Base-by-base conservation (phyloP, 371 early-diverging fungal genomes). In the Basidiobolus meristosporus region DNA sequence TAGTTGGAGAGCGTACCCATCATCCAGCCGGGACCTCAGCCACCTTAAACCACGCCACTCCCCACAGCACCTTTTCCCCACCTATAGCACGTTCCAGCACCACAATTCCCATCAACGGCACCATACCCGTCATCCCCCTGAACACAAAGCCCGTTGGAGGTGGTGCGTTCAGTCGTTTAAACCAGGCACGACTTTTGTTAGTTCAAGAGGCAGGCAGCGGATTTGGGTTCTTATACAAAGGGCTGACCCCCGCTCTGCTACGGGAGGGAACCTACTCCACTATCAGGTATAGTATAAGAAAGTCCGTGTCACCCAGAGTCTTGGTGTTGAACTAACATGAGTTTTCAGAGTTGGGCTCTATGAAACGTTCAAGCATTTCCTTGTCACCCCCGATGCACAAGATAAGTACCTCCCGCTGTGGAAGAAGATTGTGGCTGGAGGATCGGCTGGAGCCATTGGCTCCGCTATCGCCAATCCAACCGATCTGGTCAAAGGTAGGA, bases 331-430 rank as follows among this genome's bases (percentile, higher is more conserved):
- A 39, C 62, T 68, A 68, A 60, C 50, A 55, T 63, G 12, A 31
- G n/a, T n/a, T 2, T 54, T 66, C n/a, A 56, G 70, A 12, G 45
- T 74, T 31, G 74, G 70, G 3, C 53, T 63, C 19, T 74, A 69
- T 43, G 67, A 68, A 17, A 40, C 53, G 4, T 58, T 64, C 47
- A 63, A 60, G 36, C 45, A 50, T 2, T 14, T 46, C 10, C 47
- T 57, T n/a, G 26, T 26, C 26, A 26, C 26, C 9, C 22, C 42
- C 26, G 45, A 55, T 17, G 46, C 46, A 2, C 31, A 16, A 45
- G 43, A 21, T 42, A 47, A 28, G 51, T 56, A 16, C 21, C 48
- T 2, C 42, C 56, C 42, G 6, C 48, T 46, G 41, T 41, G 37
- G 11, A 50, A 42, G 31, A 61, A 62, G 34, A 26, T 65, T 19